A percentile compares a stretch with the other conserved stretches of the same genome.
Conservation (phyloP, 2,329 filamentous ascomycete species). For the Talaromyces sp. region DNA sequence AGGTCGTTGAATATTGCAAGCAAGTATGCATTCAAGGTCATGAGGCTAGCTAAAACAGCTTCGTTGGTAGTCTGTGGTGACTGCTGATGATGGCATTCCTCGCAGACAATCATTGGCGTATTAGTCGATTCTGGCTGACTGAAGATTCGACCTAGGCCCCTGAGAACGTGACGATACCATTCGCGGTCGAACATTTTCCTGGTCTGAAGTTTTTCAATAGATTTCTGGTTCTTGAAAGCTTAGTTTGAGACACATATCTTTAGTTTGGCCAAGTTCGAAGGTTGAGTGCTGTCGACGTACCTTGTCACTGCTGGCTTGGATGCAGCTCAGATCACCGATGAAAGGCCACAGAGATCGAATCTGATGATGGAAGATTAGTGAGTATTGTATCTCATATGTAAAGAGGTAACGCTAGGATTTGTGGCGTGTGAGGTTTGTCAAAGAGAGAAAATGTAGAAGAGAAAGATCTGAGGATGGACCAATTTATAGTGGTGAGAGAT, state of each 20-base stretch:
- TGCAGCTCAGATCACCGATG: background rate
- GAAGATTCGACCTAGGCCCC: background rate
- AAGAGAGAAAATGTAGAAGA: background rate
- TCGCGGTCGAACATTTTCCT: background rate
- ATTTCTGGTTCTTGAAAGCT: background rate
- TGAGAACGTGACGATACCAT: background rate
- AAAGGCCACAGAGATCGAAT: background rate
- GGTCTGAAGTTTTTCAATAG: too few species aligned
- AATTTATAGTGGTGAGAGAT: background rate
- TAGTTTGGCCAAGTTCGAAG: background rate
- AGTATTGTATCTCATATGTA: background rate
- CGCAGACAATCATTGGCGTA: constrained; percentile 11
- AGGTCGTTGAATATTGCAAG: constrained; percentile 10
- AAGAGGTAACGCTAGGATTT: background rate
- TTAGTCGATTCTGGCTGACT: background rate
- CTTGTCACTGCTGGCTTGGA: background rate
- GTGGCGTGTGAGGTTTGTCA: background rate
- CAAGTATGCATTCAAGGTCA: constrained; percentile 1
- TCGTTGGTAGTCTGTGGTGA: constrained; percentile 10
- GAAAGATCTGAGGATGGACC: background rate
- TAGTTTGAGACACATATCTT: background rate
- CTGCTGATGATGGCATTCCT: constrained; percentile 13
- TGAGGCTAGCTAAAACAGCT: constrained; percentile 6
- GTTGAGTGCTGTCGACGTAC: background rate
- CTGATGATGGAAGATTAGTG: background rate